Conservation (phyloP, 768 basidiomycete genomes). For the Tephrocybe rancida region DNA sequence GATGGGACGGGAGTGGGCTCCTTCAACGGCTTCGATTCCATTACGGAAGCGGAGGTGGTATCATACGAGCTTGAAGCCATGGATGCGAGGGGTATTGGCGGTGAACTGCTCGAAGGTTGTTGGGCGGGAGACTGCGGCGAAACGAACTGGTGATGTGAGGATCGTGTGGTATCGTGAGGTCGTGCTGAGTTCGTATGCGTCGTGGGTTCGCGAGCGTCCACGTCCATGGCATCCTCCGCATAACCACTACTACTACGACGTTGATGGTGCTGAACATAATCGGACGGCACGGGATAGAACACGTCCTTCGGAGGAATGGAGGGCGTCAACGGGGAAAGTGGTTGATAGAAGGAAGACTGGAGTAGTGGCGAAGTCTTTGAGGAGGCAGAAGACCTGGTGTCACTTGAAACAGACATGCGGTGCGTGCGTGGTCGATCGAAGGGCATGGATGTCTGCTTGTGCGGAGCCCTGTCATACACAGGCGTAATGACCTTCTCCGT, state of each 20-base stretch:
- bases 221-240: not conserved
- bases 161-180: too few relatives aligned
- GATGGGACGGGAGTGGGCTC: not conserved
- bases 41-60: not conserved
- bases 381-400: not conserved
- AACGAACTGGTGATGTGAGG: not conserved
- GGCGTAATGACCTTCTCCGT: conserved; percentile 4
- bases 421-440: not conserved
- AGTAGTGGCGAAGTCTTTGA: not conserved
- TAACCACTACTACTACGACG: not conserved
- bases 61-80: not conserved
- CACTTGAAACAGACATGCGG: not conserved
- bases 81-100: not conserved
- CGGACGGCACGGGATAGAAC: not conserved
- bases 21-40: not conserved
- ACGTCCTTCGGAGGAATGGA: conserved; percentile 1
- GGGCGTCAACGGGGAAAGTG: conserved; percentile 1
- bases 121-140: not conserved
- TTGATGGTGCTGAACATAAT: not conserved
- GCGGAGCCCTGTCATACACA: not conserved
- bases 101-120: not conserved
- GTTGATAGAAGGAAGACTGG: not conserved
- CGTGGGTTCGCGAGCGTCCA: too few relatives aligned
- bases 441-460: not conserved
- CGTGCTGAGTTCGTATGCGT: too few relatives aligned